Conservation (phyloP, 2,329 filamentous ascomycete species). For the Akanthomyces uredinophilus region DNA sequence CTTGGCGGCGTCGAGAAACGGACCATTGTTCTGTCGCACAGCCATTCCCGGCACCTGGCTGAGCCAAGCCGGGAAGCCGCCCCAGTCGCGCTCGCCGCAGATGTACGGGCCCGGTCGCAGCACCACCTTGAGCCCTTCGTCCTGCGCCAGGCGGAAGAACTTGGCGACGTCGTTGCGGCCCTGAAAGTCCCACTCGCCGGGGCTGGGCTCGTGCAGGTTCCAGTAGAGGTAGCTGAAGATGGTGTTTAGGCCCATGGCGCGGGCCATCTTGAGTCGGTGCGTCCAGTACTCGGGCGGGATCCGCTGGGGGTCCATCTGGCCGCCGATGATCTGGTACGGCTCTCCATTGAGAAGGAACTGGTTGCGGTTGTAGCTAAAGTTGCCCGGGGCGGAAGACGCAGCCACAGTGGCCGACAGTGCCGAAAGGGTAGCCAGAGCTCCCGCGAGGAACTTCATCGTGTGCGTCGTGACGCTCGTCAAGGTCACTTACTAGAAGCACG, state of each 20-base stretch:
- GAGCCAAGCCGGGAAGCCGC: slow-evolving; percentile 43
- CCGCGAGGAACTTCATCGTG: slow-evolving; percentile 2
- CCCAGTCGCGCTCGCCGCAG: slow-evolving; percentile 46
- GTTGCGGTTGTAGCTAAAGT: slow-evolving; percentile 35
- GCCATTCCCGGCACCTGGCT: slow-evolving; percentile 34
- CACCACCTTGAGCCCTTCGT: slow-evolving; percentile 38
- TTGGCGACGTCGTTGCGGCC: slow-evolving; percentile 38
- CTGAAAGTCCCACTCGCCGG: slow-evolving; percentile 33
- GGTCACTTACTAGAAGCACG: background rate
- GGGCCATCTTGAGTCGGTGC: slow-evolving; percentile 66
- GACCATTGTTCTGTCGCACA: slow-evolving; percentile 36
- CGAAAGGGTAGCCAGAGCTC: background rate
- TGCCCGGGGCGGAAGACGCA: background rate
- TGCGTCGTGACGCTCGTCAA: background rate
- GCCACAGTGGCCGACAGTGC: background rate
- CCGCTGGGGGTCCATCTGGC: slow-evolving; percentile 47
- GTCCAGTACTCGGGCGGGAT: slow-evolving; percentile 43
- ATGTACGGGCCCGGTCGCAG: slow-evolving; percentile 44
- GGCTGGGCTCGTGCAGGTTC: slow-evolving; percentile 41
- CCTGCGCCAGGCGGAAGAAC: slow-evolving; percentile 40
- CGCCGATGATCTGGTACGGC: slow-evolving; percentile 39
- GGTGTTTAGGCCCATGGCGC: slow-evolving; percentile 72
- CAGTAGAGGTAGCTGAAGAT: slow-evolving; percentile 54
- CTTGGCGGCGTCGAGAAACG: slow-evolving; percentile 33
- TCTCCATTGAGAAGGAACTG: slow-evolving; percentile 37